phyloP scores from a whole-genome alignment of 1,139 yeast genomes.

The Scheffersomyces lignicola region DNA sequence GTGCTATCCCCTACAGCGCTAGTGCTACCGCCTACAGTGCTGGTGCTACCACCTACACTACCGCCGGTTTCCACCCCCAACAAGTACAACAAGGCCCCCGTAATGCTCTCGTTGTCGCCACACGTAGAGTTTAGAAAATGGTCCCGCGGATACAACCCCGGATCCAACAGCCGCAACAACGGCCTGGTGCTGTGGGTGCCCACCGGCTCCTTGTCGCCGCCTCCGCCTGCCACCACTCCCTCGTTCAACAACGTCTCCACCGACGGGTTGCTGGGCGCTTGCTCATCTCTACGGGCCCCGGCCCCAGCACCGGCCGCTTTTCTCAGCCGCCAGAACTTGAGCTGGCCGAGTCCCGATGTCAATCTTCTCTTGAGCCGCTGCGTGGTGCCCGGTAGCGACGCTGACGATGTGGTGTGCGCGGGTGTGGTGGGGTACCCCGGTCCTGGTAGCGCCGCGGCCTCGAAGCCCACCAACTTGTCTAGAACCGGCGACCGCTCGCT shows the following conservation, averaged over 20 bases:
- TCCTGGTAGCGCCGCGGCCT: neutral
- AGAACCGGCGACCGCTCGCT: neutral
- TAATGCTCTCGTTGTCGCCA: neutral
- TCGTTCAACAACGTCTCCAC: neutral
- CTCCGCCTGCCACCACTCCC: neutral
- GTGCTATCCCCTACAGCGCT: slow-evolving; percentile 6
- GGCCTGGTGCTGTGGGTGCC: neutral
- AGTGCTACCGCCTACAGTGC: slow-evolving; percentile 7
- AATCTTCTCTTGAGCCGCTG: neutral
- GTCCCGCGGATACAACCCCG: neutral
- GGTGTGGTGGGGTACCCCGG: too few species aligned
- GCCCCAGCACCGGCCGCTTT: too few species aligned
- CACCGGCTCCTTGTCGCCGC: neutral
- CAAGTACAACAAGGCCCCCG: slow-evolving; percentile 2
- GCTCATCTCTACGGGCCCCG: too few species aligned
- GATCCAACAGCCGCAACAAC: neutral
- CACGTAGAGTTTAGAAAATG: neutral
- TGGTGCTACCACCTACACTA: slow-evolving; percentile 8
- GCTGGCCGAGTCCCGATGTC: neutral
- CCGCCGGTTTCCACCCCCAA: too few species aligned
- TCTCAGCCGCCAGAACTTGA: neutral
- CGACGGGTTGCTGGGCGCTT: neutral
- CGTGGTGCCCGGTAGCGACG: neutral
- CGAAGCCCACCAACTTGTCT: neutral
- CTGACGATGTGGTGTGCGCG: neutral